Evolutionary conservation across 2,329 filamentous ascomycete genomes (phyloP), one percentile per base, ranked within the genome.

Genomic region (Diaporthe nobilis): DNA sequence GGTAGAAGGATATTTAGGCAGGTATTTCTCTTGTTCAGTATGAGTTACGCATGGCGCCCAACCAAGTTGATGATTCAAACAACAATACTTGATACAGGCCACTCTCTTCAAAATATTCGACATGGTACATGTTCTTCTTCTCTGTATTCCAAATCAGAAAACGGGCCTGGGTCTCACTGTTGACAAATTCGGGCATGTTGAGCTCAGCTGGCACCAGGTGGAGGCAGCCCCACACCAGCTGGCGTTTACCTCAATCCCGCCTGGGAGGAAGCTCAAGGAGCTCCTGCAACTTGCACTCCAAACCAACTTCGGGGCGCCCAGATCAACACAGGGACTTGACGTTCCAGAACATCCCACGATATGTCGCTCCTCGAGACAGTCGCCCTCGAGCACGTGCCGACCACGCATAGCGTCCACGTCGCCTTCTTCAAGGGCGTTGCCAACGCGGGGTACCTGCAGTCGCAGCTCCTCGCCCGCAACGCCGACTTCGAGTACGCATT

Each of bases 401-500:
- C 87, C 9, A 87, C 88, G 39, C 88, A 95, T 82, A 88, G 90
- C 9, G 87, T 98, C 42, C 92, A 97, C 83, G 85, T 95, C 68
- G 92, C 91, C 58, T 86, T 98, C 44, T 98, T 97, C 86, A 90
- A 87, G 31, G 87, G 94, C 82, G 91, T 98, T 74, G 83, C 90
- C 77, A 99, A 99, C 83, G 90, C 95, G 15, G 85, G 90, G 0
- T 95, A 93, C 81, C 88, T 99, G 58, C 93, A 95, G 71, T 88
- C 93, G 79, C 96, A 98, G 85, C 91, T 99, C 7, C 88, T 98
- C n/a, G 90, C 91, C 8, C 94, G 94, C 71, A 98, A 98, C 82
- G 82, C 91, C 15, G 92, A 93, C 12, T 98, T 96, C 80, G 95
- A 98, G 84, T 98, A 98, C 87, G 95, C 96, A 47, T 94, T 99